These are phyloP conservation scores for Pseudocercospora macadamiae DNA, from an alignment of 2,329 filamentous ascomycete genomes.

Conservation along the genomic window DNA sequence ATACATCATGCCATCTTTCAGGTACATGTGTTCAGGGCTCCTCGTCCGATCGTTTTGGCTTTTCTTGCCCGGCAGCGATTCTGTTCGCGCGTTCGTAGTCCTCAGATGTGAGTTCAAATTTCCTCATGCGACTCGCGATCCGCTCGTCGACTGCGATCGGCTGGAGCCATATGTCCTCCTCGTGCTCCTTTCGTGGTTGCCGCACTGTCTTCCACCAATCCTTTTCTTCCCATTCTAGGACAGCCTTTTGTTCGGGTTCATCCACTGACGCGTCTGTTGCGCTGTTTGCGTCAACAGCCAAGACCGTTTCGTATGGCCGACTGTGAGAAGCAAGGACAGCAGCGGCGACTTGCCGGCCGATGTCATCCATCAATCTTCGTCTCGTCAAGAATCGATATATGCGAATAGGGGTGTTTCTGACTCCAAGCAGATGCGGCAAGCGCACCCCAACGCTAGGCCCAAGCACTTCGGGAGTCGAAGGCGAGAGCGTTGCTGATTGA, in stretches of 20 bases:
- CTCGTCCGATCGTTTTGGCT: neutral
- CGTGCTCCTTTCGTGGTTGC: conserved; percentile 52
- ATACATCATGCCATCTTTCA: too few relatives aligned
- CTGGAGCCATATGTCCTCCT: conserved; percentile 71
- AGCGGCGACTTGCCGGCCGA: conserved; percentile 85
- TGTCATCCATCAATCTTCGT: conserved; percentile 79
- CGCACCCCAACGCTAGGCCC: conserved; percentile 72
- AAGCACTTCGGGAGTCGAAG: conserved; percentile 69
- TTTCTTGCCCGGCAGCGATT: conserved; percentile 30
- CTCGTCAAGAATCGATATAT: conserved; percentile 86
- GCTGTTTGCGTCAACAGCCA: conserved; percentile 24
- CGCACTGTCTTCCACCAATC: conserved; percentile 84
- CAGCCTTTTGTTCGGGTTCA: conserved; percentile 64
- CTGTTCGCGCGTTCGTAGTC: conserved; percentile 68
- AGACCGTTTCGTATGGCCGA: conserved; percentile 47
- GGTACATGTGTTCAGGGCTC: conserved; percentile 3
- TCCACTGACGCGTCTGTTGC: conserved; percentile 32
- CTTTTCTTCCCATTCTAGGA: conserved; percentile 71
- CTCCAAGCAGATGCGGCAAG: conserved; percentile 89
- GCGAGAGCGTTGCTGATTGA: conserved; percentile 64
- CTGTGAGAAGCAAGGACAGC: conserved; percentile 67
- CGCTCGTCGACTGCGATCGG: conserved; percentile 72
- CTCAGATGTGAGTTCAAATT: conserved; percentile 70
- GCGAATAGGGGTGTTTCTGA: conserved; percentile 84
- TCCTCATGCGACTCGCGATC: conserved; percentile 77